Base-by-base conservation (phyloP, 2,329 filamentous ascomycete species). In the Pseudogymnoascus sp. region DNA sequence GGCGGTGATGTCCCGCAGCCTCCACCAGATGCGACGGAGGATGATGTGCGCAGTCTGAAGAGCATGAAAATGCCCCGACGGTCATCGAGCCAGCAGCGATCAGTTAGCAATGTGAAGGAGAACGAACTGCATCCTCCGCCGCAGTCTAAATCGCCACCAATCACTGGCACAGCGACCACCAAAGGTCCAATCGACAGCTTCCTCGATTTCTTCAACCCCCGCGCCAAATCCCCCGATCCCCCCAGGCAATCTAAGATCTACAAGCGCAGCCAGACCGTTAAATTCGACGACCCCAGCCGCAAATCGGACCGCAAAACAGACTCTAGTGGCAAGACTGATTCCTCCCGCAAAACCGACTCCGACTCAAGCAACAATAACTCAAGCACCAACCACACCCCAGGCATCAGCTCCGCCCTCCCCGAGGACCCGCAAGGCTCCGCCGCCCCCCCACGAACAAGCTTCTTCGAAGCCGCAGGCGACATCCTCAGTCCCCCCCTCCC, bases 401-500 rank as follows among this genome's bases (percentile, higher is more conserved):
- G 28, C 13, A 16, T 57, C 48, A 77, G 81, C 6, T 82, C 84
- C 66, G 70, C 80, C 14, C 75, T 34, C 13, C 28, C 76, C 2
- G 77, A 79, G 14, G 79, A 79, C 8, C 68, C 72, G 2, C 76
- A 80, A 43, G 77, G 75, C 10, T 75, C 89, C 63, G 80, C 84
- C 62, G 88, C 91, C 6, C 95, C 95, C 3, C 95, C 95, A 0
- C 89, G 86, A 70, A 98, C 95, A 0, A 96, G 91, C 0, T 90
- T 99, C 67, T 96, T 99, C 66, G 95, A 99, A 77, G 93, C 93
- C 4, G 95, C 95, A 0, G 91, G 92, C 10, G 93, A 99, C 75
- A 79, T 99, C 2, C 83, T 99, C 43, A 96, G 93, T 73, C 95
- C 95, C 4, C 93, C 92, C 60, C 78, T 98, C 36, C 93, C 95